These are phyloP conservation scores for Pythium folliculosum DNA, from an alignment of 352 stramenopile genomes.

Conservation along the genomic window DNA sequence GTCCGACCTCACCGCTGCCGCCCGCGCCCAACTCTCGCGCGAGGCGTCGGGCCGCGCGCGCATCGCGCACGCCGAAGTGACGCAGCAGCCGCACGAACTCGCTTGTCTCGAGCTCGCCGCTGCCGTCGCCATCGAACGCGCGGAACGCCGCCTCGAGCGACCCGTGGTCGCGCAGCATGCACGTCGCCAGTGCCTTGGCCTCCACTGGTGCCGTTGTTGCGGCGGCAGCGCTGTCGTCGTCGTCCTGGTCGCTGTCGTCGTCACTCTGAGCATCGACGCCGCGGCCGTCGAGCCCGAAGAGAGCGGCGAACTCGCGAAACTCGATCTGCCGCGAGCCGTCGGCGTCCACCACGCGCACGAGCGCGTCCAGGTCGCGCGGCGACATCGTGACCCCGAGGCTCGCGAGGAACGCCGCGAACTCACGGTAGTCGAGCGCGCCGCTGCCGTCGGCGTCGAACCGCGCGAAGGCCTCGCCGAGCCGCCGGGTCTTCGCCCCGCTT, in stretches of 20 bases:
- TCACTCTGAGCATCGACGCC: background rate
- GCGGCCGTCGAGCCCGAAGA: constrained; percentile 19
- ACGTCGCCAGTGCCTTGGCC: constrained; percentile 18
- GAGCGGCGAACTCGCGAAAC: constrained; percentile 44
- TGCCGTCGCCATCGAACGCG: constrained; percentile 41
- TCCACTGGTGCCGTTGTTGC: too few species aligned
- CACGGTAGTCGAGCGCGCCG: constrained; percentile 52
- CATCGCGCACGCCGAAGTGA: constrained; percentile 45
- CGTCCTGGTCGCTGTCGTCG: constrained; percentile 28
- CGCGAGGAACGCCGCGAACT: constrained; percentile 61
- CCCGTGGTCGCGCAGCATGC: constrained; percentile 38
- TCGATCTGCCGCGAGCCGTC: constrained; percentile 47
- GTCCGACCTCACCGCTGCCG: constrained; percentile 43
- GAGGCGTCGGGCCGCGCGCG: constrained; percentile 38
- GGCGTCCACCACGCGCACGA: constrained; percentile 46
- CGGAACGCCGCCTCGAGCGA: constrained; percentile 43
- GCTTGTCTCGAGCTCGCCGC: constrained; percentile 45
- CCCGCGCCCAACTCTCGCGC: constrained; percentile 45
- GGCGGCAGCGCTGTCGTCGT: constrained; percentile 19
- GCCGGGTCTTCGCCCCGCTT: constrained; percentile 8
- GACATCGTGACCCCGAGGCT: constrained; percentile 60
- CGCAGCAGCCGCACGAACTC: constrained; percentile 58
- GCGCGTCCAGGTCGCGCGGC: constrained; percentile 35
- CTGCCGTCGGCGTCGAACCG: constrained; percentile 57
- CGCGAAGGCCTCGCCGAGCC: constrained; percentile 43